Percentiles rank a stretch among this genome's conserved stretches.
phyloP scores from a whole-genome alignment of 2,329 filamentous ascomycete genomes.

The Diaporthe sp. region DNA sequence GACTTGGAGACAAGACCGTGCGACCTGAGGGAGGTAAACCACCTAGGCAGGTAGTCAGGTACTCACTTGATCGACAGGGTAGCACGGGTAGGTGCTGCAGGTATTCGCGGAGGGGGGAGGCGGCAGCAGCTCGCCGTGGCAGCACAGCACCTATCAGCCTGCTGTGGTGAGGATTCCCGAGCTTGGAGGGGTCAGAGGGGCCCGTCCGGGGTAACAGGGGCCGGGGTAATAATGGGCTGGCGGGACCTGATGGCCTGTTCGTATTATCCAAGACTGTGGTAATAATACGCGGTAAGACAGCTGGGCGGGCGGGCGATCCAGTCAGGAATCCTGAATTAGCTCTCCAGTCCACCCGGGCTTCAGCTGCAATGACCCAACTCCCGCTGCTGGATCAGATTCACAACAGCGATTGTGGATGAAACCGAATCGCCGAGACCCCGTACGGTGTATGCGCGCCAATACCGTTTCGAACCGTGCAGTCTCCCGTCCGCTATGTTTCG shows the following conservation, averaged over 20 bases:
- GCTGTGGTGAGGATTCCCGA: conserved; percentile 9
- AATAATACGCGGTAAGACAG: background rate
- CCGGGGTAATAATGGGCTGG: background rate
- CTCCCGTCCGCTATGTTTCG: conserved; percentile 6
- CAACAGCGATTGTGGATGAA: background rate
- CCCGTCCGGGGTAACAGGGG: conserved; percentile 27
- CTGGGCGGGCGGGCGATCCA: background rate
- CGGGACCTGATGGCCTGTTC: conserved; percentile 8
- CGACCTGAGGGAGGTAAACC: background rate
- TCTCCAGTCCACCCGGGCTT: background rate
- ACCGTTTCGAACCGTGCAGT: background rate
- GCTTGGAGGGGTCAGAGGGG: conserved; percentile 26
- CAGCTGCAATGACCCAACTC: background rate
- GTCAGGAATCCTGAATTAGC: conserved; percentile 11
- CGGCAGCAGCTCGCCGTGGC: conserved; percentile 1
- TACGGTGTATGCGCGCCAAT: conserved; percentile 6
- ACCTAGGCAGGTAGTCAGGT: conserved; percentile 12
- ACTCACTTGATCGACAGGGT: conserved; percentile 20
- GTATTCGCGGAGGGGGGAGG: background rate
- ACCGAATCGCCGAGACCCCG: background rate
- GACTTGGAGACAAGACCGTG: conserved; percentile 9
- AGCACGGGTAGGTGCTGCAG: conserved; percentile 6
- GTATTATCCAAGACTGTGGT: conserved; percentile 20
- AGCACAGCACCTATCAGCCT: conserved; percentile 4
- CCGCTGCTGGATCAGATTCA: background rate